A percentile compares a stretch with the other conserved stretches of the same genome.
These are phyloP conservation scores for Pichia californica DNA, from an alignment of 805 yeast genomes.

Conservation along the genomic window DNA sequence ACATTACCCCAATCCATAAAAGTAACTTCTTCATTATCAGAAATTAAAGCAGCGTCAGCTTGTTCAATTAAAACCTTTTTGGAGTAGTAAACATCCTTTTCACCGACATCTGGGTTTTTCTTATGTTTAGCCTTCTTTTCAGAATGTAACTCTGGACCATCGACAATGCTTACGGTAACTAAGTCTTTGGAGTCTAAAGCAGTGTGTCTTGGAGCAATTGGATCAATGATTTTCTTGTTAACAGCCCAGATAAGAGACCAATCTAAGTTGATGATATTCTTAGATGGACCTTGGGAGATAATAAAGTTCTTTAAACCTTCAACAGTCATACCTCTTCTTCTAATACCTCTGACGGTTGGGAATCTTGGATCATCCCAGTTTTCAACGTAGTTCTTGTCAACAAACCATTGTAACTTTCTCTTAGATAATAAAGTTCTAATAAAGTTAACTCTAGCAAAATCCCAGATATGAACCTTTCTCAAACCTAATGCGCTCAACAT, in stretches of 20 bases:
- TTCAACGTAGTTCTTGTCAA: slow-evolving; percentile 76
- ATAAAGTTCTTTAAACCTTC: slow-evolving; percentile 95
- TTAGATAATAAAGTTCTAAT: slow-evolving; percentile 92
- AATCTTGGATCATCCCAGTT: slow-evolving; percentile 99
- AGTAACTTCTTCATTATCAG: slow-evolving; percentile 88
- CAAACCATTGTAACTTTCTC: slow-evolving; percentile 99
- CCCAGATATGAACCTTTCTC: slow-evolving; percentile 96
- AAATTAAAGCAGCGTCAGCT: slow-evolving; percentile 64
- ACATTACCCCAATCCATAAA: slow-evolving; percentile 99
- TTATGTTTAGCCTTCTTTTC: slow-evolving; percentile 90
- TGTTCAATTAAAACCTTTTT: slow-evolving; percentile 72
- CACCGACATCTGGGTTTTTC: slow-evolving; percentile 88
- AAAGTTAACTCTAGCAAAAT: slow-evolving; percentile 94
- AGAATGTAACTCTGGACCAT: slow-evolving; percentile 59
- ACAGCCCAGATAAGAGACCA: slow-evolving; percentile 98
- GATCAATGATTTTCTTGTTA: slow-evolving; percentile 95
- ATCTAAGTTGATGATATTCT: slow-evolving; percentile 92
- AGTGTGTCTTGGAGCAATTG: slow-evolving; percentile 92
- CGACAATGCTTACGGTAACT: slow-evolving; percentile 60
- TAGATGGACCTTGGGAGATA: slow-evolving; percentile 95
- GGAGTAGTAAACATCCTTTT: slow-evolving; percentile 66
- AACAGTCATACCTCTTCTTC: slow-evolving; percentile 99
- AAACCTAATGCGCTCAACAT: slow-evolving; percentile 71
- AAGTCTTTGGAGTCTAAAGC: slow-evolving; percentile 63
- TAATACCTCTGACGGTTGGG: slow-evolving; percentile 99